Percentiles rank a stretch among this genome's conserved stretches.
These are phyloP conservation scores for Panus rudis DNA, from an alignment of 768 basidiomycete species.

Conservation along the genomic window DNA sequence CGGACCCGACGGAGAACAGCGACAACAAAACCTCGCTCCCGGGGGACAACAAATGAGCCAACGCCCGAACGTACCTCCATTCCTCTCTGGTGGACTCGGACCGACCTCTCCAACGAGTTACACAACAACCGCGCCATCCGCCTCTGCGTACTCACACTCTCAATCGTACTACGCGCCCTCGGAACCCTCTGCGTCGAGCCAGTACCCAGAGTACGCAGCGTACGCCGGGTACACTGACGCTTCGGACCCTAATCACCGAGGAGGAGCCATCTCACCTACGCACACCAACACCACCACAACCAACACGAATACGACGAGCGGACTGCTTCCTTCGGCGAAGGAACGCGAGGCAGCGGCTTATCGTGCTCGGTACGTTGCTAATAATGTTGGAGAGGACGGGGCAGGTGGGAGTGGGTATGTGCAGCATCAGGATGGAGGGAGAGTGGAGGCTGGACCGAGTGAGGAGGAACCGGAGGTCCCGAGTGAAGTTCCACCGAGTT, in stretches of 20 bases:
- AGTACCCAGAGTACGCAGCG: slow-evolving; percentile 11
- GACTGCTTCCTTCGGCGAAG: slow-evolving; percentile 18
- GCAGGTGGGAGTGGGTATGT: slow-evolving; percentile 14
- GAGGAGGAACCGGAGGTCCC: slow-evolving; percentile 9
- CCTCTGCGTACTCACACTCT: slow-evolving; percentile 14
- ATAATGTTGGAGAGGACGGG: no score
- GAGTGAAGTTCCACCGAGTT: slow-evolving; percentile 25
- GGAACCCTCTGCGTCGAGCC: no score
- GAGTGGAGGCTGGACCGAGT: slow-evolving; percentile 14
- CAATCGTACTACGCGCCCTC: no score
- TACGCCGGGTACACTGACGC: slow-evolving; percentile 9
- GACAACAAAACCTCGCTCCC: no score
- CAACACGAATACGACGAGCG: slow-evolving; percentile 3
- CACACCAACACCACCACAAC: no score
- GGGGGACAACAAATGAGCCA: slow-evolving; percentile 20
- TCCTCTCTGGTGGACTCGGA: no score
- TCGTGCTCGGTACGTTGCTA: slow-evolving; percentile 19
- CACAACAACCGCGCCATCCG: slow-evolving; percentile 13
- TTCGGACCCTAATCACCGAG: no score
- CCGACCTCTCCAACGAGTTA: no score
- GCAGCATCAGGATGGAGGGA: slow-evolving; percentile 25
- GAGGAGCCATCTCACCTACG: no score
- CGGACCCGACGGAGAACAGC: no score
- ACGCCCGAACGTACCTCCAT: no score
- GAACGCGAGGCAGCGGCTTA: slow-evolving; percentile 28